Conservation (phyloP, 2,329 filamentous ascomycete genomes). For the Chaetomium strumarium region DNA sequence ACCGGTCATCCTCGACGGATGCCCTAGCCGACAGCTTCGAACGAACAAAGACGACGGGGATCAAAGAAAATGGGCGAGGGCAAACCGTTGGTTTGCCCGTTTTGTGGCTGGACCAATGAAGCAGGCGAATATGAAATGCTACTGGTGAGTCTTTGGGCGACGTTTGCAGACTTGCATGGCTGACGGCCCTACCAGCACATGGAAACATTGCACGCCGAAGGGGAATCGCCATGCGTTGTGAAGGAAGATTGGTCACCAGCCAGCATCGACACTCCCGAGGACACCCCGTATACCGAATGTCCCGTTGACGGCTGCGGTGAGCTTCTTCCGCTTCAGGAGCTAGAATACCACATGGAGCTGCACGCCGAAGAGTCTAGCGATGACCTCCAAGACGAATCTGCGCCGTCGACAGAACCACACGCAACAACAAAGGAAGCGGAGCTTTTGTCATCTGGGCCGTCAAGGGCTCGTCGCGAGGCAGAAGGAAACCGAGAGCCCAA, state of each 20-base stretch:
- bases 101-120: slow-evolving; percentile 31
- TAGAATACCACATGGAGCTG: slow-evolving; percentile 54
- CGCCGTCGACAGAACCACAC: neutral
- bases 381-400: neutral
- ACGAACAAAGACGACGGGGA: slow-evolving; percentile 1
- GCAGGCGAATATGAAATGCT: slow-evolving; percentile 33
- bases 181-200: slow-evolving; percentile 25
- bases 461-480: slow-evolving; percentile 15
- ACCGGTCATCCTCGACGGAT: too few species aligned
- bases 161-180: neutral
- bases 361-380: slow-evolving; percentile 46
- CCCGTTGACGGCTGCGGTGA: slow-evolving; percentile 55
- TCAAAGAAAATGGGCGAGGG: slow-evolving; percentile 10
- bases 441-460: slow-evolving; percentile 5
- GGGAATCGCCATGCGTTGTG: slow-evolving; percentile 21
- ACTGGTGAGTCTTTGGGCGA: slow-evolving; percentile 26
- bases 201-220: slow-evolving; percentile 27
- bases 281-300: slow-evolving; percentile 45
- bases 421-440: neutral
- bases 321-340: slow-evolving; percentile 43
- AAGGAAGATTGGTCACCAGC: slow-evolving; percentile 21
- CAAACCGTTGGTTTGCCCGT: slow-evolving; percentile 28
- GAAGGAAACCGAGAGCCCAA: slow-evolving; percentile 14
- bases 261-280: slow-evolving; percentile 24
- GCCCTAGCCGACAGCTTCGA: too few species aligned